These are phyloP conservation scores for Parasarocladium wereldwijsianum DNA, from an alignment of 2,329 filamentous ascomycete species.

Conservation along the genomic window DNA sequence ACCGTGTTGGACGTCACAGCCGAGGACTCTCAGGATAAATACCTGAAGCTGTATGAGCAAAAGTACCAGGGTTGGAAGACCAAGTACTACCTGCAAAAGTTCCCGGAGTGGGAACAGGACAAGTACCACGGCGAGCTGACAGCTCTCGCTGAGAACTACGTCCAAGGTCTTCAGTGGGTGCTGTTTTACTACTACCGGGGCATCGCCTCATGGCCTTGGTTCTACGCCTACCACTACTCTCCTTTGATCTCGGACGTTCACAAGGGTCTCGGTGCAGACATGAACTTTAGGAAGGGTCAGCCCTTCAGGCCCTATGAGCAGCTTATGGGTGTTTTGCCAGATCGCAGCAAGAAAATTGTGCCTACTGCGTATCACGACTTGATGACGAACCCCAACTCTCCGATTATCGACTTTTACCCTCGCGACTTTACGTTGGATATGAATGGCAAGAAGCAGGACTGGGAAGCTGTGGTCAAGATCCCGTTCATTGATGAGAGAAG, in stretches of 20 bases:
- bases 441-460: slow-evolving; percentile 99
- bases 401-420: slow-evolving; percentile 96
- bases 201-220: slow-evolving; percentile 98
- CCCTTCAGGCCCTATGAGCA: slow-evolving; percentile 93
- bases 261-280: slow-evolving; percentile 71
- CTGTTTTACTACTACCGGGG: slow-evolving; percentile 96
- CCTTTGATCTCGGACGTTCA: slow-evolving; percentile 96
- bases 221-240: slow-evolving; percentile 90
- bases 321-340: slow-evolving; percentile 93
- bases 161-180: slow-evolving; percentile 96
- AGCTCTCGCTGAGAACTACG: slow-evolving; percentile 85
- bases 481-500: slow-evolving; percentile 93
- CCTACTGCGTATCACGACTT: slow-evolving; percentile 74
- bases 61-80: slow-evolving; percentile 93
- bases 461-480: slow-evolving; percentile 98
- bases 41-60: slow-evolving; percentile 74
- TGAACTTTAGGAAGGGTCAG: slow-evolving; percentile 87
- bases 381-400: slow-evolving; percentile 82
- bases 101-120: slow-evolving; percentile 68
- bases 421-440: slow-evolving; percentile 95
- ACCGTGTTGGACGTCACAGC: slow-evolving; percentile 66
- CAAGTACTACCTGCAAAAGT: slow-evolving; percentile 82
- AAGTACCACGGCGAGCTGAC: slow-evolving; percentile 62
- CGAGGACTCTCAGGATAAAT: slow-evolving; percentile 64
- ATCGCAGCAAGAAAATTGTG: slow-evolving; percentile 94